These are phyloP conservation scores for Wickerhamomyces ciferrii DNA, from an alignment of 805 yeast genomes.

Conservation along the genomic window DNA sequence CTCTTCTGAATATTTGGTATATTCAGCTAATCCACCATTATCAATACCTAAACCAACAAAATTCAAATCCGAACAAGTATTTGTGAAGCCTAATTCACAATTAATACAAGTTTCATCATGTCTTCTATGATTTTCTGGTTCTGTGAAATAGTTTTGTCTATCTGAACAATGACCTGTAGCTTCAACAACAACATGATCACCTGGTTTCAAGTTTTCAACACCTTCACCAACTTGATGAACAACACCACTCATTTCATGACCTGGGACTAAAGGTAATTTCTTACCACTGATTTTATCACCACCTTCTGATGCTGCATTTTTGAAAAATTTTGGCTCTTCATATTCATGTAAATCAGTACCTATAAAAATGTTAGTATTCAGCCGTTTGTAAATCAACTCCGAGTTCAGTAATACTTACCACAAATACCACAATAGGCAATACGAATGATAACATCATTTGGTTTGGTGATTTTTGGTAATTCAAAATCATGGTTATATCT, in stretches of 20 bases:
- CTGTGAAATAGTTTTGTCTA: conserved; percentile 24
- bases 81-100: conserved; percentile 38
- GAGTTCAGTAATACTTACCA: background rate
- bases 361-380: conserved; percentile 29
- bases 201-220: conserved; percentile 43
- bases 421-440: conserved; percentile 53
- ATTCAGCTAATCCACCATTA: conserved; percentile 44
- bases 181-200: conserved; percentile 54
- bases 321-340: conserved; percentile 56
- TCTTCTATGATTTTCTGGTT: conserved; percentile 19
- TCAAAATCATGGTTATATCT: conserved; percentile 26
- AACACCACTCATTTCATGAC: conserved; percentile 58
- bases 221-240: conserved; percentile 47
- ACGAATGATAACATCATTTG: conserved; percentile 38
- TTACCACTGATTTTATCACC: conserved; percentile 23
- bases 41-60: conserved; percentile 45
- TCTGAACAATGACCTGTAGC: conserved; percentile 40
- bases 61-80: conserved; percentile 38
- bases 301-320: conserved; percentile 35
- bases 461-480: conserved; percentile 29
- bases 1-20: conserved; percentile 30
- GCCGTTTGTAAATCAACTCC: too few species aligned
- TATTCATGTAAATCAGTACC: conserved; percentile 61
- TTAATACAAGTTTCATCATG: conserved; percentile 31
- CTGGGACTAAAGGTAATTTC: conserved; percentile 53